Percentiles rank a stretch among this genome's conserved stretches.
Evolutionary conservation across 108 stramenopile species (phyloP).

Genomic region (Schizochytrium sp.): DNA sequence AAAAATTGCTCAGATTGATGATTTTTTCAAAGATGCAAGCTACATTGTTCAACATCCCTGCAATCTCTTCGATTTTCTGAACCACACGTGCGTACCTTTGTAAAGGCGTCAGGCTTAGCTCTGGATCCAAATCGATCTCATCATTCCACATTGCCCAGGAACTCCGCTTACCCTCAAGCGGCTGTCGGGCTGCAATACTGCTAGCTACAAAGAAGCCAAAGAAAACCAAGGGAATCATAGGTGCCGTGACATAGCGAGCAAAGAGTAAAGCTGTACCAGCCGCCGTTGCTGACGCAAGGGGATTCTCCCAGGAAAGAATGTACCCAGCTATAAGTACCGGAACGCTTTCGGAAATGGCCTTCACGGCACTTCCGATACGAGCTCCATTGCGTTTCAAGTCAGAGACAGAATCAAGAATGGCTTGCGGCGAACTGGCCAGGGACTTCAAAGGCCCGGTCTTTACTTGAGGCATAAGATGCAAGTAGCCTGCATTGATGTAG

Average conservation of each 20-base stretch:
- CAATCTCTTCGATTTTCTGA: conserved; percentile 15
- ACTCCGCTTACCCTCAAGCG: not conserved
- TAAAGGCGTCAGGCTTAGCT: not conserved
- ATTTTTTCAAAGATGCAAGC: conserved; percentile 39
- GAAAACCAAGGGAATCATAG: not conserved
- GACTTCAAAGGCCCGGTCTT: conserved; percentile 1
- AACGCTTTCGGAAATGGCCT: conserved; percentile 15
- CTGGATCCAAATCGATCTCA: conserved; percentile 27
- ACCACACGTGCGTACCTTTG: conserved; percentile 23
- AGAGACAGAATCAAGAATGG: conserved; percentile 9
- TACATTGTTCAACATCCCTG: not conserved
- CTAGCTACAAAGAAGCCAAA: not conserved
- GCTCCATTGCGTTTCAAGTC: conserved; percentile 23
- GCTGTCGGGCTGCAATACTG: not conserved
- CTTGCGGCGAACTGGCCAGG: conserved; percentile 6
- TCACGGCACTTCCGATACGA: not conserved
- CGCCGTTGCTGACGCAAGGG: not conserved
- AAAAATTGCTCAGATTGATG: conserved; percentile 32
- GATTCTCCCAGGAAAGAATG: conserved; percentile 6
- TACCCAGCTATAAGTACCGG: not conserved
- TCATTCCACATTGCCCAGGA: conserved; percentile 28
- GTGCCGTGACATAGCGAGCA: conserved; percentile 14
- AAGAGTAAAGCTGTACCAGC: not conserved
- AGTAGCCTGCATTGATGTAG: not conserved
- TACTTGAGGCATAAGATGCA: not conserved